These are phyloP conservation scores for Hsuehochloa calcarea DNA, from an alignment of 176 grass and related monocot species.

Conservation along the genomic window DNA sequence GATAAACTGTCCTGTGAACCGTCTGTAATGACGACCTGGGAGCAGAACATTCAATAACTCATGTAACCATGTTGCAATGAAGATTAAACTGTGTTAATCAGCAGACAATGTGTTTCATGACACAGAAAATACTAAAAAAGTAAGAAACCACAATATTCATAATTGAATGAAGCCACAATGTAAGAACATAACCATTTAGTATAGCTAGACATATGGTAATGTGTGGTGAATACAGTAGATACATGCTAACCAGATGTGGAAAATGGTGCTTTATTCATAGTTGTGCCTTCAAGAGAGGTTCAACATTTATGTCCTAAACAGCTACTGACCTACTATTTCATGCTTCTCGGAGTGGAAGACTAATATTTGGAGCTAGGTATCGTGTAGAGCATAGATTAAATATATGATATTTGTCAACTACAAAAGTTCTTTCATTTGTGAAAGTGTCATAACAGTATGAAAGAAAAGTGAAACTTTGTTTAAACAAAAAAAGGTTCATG, in stretches of 20 bases:
- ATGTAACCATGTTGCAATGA: neutral
- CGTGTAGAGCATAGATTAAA: neutral
- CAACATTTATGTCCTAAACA: neutral
- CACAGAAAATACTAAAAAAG: slow-evolving; percentile 1
- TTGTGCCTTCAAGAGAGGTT: neutral
- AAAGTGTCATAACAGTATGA: neutral
- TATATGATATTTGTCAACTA: neutral
- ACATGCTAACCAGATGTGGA: neutral
- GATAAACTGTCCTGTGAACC: slow-evolving; percentile 47
- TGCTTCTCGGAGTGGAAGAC: neutral
- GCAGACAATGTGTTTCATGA: neutral
- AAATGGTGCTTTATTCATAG: neutral
- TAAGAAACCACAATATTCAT: neutral
- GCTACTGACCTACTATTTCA: neutral
- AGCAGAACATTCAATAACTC: slow-evolving; percentile 22
- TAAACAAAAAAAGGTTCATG: slow-evolving; percentile 4
- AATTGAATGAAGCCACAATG: neutral
- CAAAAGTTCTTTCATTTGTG: neutral
- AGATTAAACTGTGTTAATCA: slow-evolving; percentile 22
- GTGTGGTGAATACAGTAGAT: neutral
- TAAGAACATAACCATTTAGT: neutral
- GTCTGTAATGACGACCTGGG: slow-evolving; percentile 48
- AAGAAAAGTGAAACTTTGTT: neutral
- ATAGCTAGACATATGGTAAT: neutral
- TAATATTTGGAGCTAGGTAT: neutral